These are phyloP conservation scores for Microdochium paspali DNA, from an alignment of 2,329 filamentous ascomycete genomes.

Conservation along the genomic window DNA sequence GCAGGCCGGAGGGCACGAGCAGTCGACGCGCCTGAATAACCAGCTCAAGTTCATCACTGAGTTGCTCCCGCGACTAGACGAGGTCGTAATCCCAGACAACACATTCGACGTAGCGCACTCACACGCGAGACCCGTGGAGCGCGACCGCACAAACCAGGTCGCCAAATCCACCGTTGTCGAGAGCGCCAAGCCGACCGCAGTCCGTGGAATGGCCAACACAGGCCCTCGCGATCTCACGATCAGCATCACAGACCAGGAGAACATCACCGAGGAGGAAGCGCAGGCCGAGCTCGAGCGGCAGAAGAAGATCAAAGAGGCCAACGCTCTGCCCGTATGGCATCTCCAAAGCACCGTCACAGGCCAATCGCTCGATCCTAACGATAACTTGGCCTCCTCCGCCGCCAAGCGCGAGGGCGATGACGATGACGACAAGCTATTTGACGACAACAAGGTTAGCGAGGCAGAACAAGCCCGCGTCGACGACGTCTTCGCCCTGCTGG, in stretches of 20 bases:
- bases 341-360: slow-evolving; percentile 60
- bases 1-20: slow-evolving; percentile 61
- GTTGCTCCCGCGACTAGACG: slow-evolving; percentile 67
- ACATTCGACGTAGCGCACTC: slow-evolving; percentile 62
- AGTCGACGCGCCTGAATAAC: slow-evolving; percentile 65
- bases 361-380: slow-evolving; percentile 42
- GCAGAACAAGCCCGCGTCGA: slow-evolving; percentile 47
- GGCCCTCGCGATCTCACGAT: slow-evolving; percentile 62
- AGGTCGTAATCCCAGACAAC: slow-evolving; percentile 63
- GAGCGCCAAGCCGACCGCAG: slow-evolving; percentile 50
- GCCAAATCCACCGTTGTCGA: slow-evolving; percentile 51
- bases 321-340: slow-evolving; percentile 64
- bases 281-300: slow-evolving; percentile 55
- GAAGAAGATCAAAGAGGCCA: slow-evolving; percentile 57
- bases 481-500: slow-evolving; percentile 58
- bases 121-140: slow-evolving; percentile 52
- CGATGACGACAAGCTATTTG: slow-evolving; percentile 34
- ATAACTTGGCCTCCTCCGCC: slow-evolving; percentile 16
- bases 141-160: slow-evolving; percentile 59
- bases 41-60: slow-evolving; percentile 73
- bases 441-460: slow-evolving; percentile 19
- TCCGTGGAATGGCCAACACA: slow-evolving; percentile 57
- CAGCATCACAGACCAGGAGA: slow-evolving; percentile 56
- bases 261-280: slow-evolving; percentile 57
- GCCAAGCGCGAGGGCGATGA: slow-evolving; percentile 33